Conservation (phyloP, 805 yeast species). For the Candida khao-thaluensis region DNA sequence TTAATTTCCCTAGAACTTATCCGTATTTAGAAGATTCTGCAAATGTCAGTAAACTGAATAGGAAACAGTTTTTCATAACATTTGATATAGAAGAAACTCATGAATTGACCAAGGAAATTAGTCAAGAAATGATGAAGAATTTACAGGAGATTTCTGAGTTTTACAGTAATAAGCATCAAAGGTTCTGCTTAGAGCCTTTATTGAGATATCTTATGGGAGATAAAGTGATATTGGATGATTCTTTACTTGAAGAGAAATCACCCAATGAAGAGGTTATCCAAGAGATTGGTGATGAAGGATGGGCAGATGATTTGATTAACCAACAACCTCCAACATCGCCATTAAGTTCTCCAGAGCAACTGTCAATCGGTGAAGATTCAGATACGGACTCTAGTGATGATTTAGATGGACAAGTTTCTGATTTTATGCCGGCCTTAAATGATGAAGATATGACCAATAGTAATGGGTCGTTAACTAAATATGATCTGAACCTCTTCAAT, state of each 20-base stretch:
- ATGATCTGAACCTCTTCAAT: neutral
- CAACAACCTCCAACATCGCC: slow-evolving; percentile 27
- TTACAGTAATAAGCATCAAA: slow-evolving; percentile 52
- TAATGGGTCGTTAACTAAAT: slow-evolving; percentile 18
- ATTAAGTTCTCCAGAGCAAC: slow-evolving; percentile 13
- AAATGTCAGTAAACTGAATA: slow-evolving; percentile 18
- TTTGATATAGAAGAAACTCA: slow-evolving; percentile 79
- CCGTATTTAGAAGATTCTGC: slow-evolving; percentile 56
- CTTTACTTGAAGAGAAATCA: slow-evolving; percentile 23
- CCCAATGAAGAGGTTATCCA: slow-evolving; percentile 22
- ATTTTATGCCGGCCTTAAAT: slow-evolving; percentile 42
- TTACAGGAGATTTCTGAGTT: slow-evolving; percentile 56
- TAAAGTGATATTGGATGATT: slow-evolving; percentile 47
- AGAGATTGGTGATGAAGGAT: slow-evolving; percentile 40
- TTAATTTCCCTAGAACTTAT: slow-evolving; percentile 71
- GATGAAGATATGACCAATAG: slow-evolving; percentile 32
- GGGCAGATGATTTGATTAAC: slow-evolving; percentile 43
- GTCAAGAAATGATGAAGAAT: slow-evolving; percentile 49
- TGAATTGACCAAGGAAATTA: slow-evolving; percentile 52
- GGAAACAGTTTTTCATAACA: slow-evolving; percentile 25
- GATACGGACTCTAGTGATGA: slow-evolving; percentile 16
- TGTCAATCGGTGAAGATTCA: slow-evolving; percentile 11
- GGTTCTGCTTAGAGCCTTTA: slow-evolving; percentile 78
- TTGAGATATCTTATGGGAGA: slow-evolving; percentile 81
- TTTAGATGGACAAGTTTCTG: slow-evolving; percentile 33